phyloP scores from a whole-genome alignment of 306 rosid genomes.

The Medicago arabica region DNA sequence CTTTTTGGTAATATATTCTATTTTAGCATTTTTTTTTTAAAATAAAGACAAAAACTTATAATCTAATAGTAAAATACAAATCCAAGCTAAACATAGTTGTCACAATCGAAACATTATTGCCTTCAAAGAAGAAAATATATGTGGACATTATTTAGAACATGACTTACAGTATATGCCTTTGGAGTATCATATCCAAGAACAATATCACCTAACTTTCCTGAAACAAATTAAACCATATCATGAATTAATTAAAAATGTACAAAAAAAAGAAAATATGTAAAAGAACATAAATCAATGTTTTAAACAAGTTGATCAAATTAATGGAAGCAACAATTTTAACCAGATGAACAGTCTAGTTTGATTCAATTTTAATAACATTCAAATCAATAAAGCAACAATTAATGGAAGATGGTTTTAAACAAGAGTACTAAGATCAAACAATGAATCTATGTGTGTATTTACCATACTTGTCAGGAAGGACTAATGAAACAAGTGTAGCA shows the following conservation, averaged over 20 bases:
- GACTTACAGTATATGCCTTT: conserved; percentile 57
- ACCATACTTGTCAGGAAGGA: conserved; percentile 52
- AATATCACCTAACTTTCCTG: conserved; percentile 76
- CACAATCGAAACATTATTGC: not conserved
- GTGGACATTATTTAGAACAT: not conserved
- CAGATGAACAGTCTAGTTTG: not conserved
- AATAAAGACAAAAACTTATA: not conserved
- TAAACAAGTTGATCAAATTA: no score
- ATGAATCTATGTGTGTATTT: not conserved
- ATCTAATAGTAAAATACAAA: not conserved
- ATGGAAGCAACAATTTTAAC: not conserved
- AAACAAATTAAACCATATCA: conserved; percentile 9
- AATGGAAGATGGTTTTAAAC: not conserved
- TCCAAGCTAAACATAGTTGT: not conserved
- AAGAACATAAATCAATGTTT: not conserved
- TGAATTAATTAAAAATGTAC: not conserved
- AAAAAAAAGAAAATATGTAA: not conserved
- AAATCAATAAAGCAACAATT: no score
- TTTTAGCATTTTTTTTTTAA: no score
- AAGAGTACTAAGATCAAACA: not conserved
- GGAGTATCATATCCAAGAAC: conserved; percentile 77
- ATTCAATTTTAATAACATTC: not conserved
- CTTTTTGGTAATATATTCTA: no score
- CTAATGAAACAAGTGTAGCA: conserved; percentile 45
- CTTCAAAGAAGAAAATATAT: not conserved